phyloP scores from a whole-genome alignment of 495 filamentous ascomycete genomes.

The Penicillium subrubescens region DNA sequence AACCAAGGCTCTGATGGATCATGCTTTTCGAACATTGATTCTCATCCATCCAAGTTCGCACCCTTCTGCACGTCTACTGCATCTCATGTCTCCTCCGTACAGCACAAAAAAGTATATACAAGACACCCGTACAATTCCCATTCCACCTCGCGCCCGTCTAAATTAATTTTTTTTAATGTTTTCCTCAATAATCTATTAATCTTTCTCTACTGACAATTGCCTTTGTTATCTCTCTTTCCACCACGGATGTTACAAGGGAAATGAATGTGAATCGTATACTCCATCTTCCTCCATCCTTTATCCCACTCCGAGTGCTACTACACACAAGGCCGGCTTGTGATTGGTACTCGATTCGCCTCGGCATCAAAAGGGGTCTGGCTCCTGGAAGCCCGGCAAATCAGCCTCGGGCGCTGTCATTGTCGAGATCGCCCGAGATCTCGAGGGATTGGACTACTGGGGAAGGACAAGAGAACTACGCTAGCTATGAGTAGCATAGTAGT shows the following conservation, averaged over 20 bases:
- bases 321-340: not conserved
- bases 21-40: not conserved
- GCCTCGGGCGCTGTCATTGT: not conserved
- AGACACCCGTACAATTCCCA: not conserved
- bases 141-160: not conserved
- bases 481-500: not conserved
- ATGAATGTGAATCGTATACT: not conserved
- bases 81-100: not conserved
- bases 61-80: not conserved
- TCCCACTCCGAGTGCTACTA: not conserved
- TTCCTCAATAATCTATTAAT: not conserved
- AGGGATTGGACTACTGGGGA: not conserved
- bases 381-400: conserved; percentile 10
- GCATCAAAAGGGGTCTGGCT: conserved; percentile 5
- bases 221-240: not conserved
- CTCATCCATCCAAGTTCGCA: not conserved
- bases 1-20: not conserved
- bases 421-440: conserved; percentile 24
- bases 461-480: not conserved
- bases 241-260: not conserved
- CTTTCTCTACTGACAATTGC: not conserved
- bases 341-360: conserved; percentile 11
- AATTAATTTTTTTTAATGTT: not conserved
- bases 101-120: not conserved
- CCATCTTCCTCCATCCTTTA: not conserved